A percentile compares a stretch with the other conserved stretches of the same genome.
Conservation (phyloP, 2,329 filamentous ascomycete genomes). For the Zarea fungicola region DNA sequence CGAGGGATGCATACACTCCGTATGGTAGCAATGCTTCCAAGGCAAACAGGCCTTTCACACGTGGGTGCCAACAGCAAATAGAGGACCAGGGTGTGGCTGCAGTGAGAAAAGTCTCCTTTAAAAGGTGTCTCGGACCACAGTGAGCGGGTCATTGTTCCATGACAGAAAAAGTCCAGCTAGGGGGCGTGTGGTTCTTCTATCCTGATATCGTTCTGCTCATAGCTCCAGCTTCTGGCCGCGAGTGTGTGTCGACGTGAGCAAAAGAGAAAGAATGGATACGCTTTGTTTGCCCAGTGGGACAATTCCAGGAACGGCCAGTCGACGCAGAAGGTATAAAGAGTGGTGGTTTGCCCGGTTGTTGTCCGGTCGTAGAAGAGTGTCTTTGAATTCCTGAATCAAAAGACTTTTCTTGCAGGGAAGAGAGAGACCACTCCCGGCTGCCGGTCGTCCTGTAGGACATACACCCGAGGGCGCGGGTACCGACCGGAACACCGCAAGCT, state of each 20-base stretch:
- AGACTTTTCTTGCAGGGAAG: neutral
- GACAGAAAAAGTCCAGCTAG: neutral
- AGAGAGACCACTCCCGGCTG: neutral
- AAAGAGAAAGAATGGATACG: conserved; percentile 12
- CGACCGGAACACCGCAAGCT: conserved; percentile 5
- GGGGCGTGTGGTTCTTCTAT: conserved; percentile 5
- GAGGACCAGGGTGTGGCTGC: neutral
- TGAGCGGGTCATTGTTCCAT: conserved; percentile 8
- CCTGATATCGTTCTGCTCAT: neutral
- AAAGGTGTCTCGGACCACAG: conserved; percentile 7
- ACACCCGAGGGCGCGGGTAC: conserved; percentile 10
- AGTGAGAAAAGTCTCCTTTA: conserved; percentile 1
- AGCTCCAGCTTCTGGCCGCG: neutral
- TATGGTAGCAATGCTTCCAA: neutral
- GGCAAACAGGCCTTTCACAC: conserved; percentile 1
- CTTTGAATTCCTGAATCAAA: neutral
- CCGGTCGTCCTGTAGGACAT: neutral
- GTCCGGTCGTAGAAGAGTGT: no score
- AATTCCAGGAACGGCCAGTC: conserved; percentile 7
- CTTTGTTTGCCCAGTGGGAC: conserved; percentile 10
- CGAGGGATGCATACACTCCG: neutral
- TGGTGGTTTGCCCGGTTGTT: conserved; percentile 5
- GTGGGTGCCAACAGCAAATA: conserved; percentile 10
- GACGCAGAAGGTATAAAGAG: conserved; percentile 12
- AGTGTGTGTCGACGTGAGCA: conserved; percentile 6